Percentiles rank a stretch among this genome's conserved stretches.
phyloP scores from a whole-genome alignment of 305 asterid genomes.

The Rubia balearica region DNA sequence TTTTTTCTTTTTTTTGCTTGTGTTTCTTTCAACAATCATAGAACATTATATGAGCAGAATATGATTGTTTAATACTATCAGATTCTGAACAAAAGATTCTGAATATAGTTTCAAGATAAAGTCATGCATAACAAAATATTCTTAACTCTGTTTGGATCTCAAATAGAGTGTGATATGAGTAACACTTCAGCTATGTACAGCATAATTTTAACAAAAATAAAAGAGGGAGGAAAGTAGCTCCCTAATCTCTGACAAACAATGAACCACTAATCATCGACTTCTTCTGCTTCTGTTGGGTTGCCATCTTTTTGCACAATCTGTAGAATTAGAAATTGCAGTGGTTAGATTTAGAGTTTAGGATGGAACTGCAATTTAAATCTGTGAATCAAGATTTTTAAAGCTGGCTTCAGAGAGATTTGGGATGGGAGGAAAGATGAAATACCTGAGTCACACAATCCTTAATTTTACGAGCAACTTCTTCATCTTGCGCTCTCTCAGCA shows the following conservation, averaged over 20 bases:
- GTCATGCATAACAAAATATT: neutral
- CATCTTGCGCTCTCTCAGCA: slow-evolving; percentile 90
- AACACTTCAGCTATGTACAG: neutral
- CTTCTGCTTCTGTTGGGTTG: slow-evolving; percentile 20
- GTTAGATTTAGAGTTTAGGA: neutral
- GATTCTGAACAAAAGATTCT: too few species aligned
- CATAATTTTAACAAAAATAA: neutral
- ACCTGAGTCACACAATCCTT: slow-evolving; percentile 65
- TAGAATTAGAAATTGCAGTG: slow-evolving; percentile 13
- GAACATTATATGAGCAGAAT: too few species aligned
- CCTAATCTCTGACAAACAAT: neutral
- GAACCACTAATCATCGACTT: slow-evolving; percentile 34
- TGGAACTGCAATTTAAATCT: neutral
- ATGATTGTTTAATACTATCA: too few species aligned
- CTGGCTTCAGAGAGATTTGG: neutral
- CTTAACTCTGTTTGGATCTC: neutral
- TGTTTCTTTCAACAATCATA: too few species aligned
- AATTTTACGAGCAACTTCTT: slow-evolving; percentile 34
- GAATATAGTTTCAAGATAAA: too few species aligned
- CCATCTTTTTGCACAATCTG: slow-evolving; percentile 78
- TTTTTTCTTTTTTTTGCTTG: too few species aligned
- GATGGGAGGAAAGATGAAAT: neutral
- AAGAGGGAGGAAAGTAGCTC: neutral
- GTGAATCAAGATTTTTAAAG: neutral
- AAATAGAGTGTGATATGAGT: neutral